Conservation (phyloP, 2,329 filamentous ascomycete species). For the Trichoderma aggressivum region DNA sequence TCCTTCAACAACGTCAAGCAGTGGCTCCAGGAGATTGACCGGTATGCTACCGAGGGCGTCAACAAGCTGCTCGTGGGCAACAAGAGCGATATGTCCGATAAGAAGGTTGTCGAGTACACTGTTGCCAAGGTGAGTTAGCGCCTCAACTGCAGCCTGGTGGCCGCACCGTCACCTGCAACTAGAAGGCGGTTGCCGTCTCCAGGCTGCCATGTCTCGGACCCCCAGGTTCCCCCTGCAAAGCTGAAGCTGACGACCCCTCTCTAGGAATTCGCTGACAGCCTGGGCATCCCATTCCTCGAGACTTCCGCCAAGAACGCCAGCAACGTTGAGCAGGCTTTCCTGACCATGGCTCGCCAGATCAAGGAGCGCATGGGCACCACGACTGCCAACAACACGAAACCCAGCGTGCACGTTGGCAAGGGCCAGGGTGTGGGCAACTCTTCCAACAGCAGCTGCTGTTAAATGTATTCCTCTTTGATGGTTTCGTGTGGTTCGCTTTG, state of each 20-base stretch:
- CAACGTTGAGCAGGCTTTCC: constrained; percentile 99
- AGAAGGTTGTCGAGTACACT: constrained; percentile 99
- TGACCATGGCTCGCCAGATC: constrained; percentile 99
- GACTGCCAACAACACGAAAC: constrained; percentile 95
- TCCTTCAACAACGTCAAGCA: constrained; percentile 99
- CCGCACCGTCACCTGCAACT: neutral
- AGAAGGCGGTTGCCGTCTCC: neutral
- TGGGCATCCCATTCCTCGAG: constrained; percentile 98
- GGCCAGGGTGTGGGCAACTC: constrained; percentile 90
- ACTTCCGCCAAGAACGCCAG: constrained; percentile 99
- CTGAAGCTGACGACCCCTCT: constrained; percentile 24
- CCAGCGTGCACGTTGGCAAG: constrained; percentile 90
- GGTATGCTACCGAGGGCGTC: constrained; percentile 97
- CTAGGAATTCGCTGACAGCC: constrained; percentile 97
- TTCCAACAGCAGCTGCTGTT: constrained; percentile 86
- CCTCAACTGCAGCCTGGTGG: neutral
- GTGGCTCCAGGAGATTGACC: constrained; percentile 99
- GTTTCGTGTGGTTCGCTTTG: constrained; percentile 17
- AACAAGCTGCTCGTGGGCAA: constrained; percentile 99
- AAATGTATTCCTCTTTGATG: constrained; percentile 39
- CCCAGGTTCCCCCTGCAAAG: neutral
- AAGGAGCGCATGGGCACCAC: constrained; percentile 99
- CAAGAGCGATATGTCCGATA: constrained; percentile 99
- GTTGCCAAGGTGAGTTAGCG: constrained; percentile 80
- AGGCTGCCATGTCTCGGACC: constrained; percentile 5